A percentile compares a stretch with the other conserved stretches of the same genome.
Evolutionary conservation across 225 moss, liverwort and hornwort species (phyloP).

Genomic region (Bryoerythrophyllum caledonicum): DNA sequence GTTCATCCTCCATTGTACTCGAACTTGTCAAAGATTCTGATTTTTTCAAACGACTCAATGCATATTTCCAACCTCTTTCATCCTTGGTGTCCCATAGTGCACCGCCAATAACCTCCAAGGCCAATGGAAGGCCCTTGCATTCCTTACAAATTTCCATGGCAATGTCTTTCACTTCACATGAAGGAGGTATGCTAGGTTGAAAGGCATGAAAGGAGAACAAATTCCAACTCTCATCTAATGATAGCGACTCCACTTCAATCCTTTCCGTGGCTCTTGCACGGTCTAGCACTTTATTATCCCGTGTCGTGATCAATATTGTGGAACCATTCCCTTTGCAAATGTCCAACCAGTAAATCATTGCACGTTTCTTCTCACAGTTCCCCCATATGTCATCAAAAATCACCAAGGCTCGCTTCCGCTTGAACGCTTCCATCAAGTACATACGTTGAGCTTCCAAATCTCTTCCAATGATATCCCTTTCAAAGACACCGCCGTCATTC

Average conservation of each 20-base stretch:
- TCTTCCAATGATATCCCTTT: too few relatives aligned
- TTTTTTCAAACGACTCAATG: not conserved
- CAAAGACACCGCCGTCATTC: too few relatives aligned
- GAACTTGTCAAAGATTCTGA: too few relatives aligned
- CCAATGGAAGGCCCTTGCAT: not conserved
- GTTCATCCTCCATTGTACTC: too few relatives aligned
- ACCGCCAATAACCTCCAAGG: constrained; percentile 4
- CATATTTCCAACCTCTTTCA: not conserved
- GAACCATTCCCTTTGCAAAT: rapidly evolving
- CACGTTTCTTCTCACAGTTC: too few relatives aligned
- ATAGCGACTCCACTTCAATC: not conserved
- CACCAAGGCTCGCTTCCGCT: too few relatives aligned
- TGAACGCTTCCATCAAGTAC: too few relatives aligned
- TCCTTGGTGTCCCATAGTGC: not conserved
- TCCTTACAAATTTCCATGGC: not conserved
- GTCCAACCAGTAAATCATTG: too few relatives aligned
- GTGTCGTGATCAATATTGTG: not conserved
- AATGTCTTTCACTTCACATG: rapidly evolving
- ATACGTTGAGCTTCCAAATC: too few relatives aligned
- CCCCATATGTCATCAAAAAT: too few relatives aligned
- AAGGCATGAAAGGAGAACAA: constrained; percentile 22
- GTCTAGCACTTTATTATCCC: rapidly evolving
- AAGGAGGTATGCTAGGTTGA: rapidly evolving
- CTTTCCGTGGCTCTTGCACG: not conserved
- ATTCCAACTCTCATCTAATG: not conserved